Percentiles rank a stretch among this genome's conserved stretches.
These are phyloP conservation scores for Pestalotiopsis sp. DNA, from an alignment of 2,329 filamentous ascomycete species.

Conservation along the genomic window DNA sequence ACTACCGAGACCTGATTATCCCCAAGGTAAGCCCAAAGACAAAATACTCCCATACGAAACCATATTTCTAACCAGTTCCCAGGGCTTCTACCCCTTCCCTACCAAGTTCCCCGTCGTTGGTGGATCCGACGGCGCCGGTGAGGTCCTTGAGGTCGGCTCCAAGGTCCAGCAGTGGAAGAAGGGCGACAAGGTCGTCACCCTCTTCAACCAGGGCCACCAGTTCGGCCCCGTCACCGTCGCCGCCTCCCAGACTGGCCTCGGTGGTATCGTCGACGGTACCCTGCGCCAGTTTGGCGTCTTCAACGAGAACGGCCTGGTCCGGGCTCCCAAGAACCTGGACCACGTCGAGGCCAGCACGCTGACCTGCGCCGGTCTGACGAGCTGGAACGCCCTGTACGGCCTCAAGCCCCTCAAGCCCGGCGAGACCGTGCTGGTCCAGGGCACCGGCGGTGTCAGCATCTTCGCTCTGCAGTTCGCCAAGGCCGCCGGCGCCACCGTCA, in stretches of 20 bases:
- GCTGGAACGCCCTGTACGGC: conserved; percentile 48
- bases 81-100: conserved; percentile 49
- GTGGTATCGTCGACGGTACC: conserved; percentile 68
- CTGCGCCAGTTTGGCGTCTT: conserved; percentile 58
- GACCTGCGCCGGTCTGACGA: conserved; percentile 63
- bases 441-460: conserved; percentile 70
- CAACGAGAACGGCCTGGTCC: conserved; percentile 62
- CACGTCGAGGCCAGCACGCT: conserved; percentile 59
- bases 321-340: conserved; percentile 58
- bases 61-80: conserved; percentile 19
- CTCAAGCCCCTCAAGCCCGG: conserved; percentile 55
- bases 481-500: conserved; percentile 49
- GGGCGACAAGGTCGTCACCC: conserved; percentile 59
- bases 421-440: conserved; percentile 65
- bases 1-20: conserved; percentile 58
- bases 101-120: conserved; percentile 47
- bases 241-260: conserved; percentile 58
- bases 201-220: conserved; percentile 63
- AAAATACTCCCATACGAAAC: neutral
- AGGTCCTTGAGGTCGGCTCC: conserved; percentile 52
- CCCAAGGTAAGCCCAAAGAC: conserved; percentile 31
- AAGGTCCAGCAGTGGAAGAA: conserved; percentile 50
- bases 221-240: conserved; percentile 40
- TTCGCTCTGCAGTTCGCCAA: conserved; percentile 64
- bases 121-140: conserved; percentile 56